phyloP scores from a whole-genome alignment of 164 flowering plant genomes.

The Kalanchoe fedtschenkoi region DNA sequence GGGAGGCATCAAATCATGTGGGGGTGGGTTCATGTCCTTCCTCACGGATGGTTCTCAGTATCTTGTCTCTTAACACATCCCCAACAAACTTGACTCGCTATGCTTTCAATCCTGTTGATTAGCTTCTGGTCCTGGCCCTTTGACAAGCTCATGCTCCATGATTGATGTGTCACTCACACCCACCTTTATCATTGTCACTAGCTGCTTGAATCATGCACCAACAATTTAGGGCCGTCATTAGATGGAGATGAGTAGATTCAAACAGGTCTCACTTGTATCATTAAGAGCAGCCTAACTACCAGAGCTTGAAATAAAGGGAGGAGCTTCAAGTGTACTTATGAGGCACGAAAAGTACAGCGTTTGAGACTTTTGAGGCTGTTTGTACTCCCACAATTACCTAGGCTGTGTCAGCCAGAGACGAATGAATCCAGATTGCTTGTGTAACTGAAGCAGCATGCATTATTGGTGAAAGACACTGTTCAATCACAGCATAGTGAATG shows the following conservation, averaged over 20 bases:
- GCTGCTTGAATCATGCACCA: neutral
- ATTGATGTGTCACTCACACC: neutral
- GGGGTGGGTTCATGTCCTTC: neutral
- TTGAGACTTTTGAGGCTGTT: slow-evolving; percentile 4
- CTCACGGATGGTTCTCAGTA: neutral
- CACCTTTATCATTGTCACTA: neutral
- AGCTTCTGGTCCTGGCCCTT: neutral
- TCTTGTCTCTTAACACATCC: too few species aligned
- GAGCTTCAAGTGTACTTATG: neutral
- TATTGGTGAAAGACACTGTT: neutral
- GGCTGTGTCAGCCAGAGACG: slow-evolving; percentile 1
- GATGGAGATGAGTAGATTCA: neutral
- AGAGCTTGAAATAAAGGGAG: neutral
- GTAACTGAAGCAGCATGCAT: neutral
- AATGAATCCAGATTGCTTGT: neutral
- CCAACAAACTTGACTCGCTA: neutral
- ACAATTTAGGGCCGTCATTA: neutral
- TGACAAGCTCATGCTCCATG: slow-evolving; percentile 4
- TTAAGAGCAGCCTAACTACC: too few species aligned
- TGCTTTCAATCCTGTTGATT: slow-evolving; percentile 2
- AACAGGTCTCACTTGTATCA: neutral
- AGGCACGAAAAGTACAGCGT: neutral
- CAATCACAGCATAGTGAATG: neutral
- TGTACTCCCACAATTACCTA: neutral
- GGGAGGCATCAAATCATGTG: neutral